Evolutionary conservation across 2,329 filamentous ascomycete genomes (phyloP).

Genomic region (Fusarium torulosum): DNA sequence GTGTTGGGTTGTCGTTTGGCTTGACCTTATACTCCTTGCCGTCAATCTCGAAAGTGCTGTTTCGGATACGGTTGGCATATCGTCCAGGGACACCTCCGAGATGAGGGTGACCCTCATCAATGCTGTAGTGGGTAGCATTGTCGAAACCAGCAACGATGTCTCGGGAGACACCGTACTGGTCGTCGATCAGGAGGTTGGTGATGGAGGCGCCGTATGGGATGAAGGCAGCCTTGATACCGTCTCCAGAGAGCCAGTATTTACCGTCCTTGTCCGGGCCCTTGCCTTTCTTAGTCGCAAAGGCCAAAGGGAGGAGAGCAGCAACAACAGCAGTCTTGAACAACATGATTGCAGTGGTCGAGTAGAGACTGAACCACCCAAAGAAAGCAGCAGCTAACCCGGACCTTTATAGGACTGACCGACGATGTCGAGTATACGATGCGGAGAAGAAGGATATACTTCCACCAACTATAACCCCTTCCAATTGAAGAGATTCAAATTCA

Average conservation of each 20-base stretch:
- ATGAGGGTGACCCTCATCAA: constrained; percentile 76
- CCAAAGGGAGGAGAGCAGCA: constrained; percentile 30
- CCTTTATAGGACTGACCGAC: constrained; percentile 32
- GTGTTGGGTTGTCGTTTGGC: constrained; percentile 73
- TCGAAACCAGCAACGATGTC: constrained; percentile 82
- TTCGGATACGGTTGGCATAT: constrained; percentile 86
- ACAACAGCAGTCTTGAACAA: constrained; percentile 34
- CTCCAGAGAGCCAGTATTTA: constrained; percentile 79
- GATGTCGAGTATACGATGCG: not conserved
- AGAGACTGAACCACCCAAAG: constrained; percentile 6
- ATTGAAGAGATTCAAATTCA: constrained; percentile 4
- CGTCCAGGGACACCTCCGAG: constrained; percentile 80
- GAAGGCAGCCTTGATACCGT: constrained; percentile 76
- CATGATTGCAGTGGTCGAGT: constrained; percentile 28
- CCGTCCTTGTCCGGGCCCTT: constrained; percentile 66
- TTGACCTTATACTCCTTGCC: constrained; percentile 69
- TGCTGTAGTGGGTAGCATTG: constrained; percentile 77
- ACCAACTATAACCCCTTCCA: constrained; percentile 18
- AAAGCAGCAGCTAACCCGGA: not conserved
- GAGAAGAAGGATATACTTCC: constrained; percentile 12
- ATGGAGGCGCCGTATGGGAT: constrained; percentile 81
- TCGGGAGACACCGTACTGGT: constrained; percentile 74
- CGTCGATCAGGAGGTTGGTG: constrained; percentile 77
- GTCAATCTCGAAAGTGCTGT: constrained; percentile 78
- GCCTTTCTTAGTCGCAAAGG: constrained; percentile 31